These are phyloP conservation scores for Chlamydomonas incerta DNA, from an alignment of 139 green algal species.

Conservation along the genomic window DNA sequence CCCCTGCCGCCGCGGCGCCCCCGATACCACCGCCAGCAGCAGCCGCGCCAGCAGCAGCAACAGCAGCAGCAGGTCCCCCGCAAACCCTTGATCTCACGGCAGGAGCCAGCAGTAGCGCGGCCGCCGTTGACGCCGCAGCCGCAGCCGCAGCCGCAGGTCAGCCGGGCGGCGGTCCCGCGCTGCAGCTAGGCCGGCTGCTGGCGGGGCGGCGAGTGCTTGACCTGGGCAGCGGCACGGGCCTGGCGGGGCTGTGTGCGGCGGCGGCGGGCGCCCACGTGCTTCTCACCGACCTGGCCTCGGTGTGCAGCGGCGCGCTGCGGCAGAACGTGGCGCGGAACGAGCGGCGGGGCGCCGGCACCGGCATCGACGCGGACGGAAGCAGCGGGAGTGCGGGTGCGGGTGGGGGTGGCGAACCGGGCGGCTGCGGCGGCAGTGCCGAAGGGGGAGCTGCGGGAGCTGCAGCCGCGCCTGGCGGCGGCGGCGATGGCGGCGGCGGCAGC, in stretches of 20 bases:
- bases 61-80: too few species aligned
- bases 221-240: conserved; percentile 65
- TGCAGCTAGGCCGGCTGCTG: not conserved
- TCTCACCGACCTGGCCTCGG: conserved; percentile 56
- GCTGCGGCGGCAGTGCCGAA: not conserved
- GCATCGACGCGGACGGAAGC: too few species aligned
- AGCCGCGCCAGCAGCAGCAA: not conserved
- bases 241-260: conserved; percentile 63
- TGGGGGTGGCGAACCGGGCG: not conserved
- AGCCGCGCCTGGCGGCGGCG: not conserved
- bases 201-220: conserved; percentile 60
- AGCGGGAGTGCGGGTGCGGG: not conserved
- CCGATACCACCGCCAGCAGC: not conserved
- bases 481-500: not conserved
- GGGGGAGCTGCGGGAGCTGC: not conserved
- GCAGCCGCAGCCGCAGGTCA: too few species aligned
- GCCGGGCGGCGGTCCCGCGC: too few species aligned
- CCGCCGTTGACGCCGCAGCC: not conserved
- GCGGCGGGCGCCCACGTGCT: conserved; percentile 64
- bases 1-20: not conserved
- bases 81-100: not conserved
- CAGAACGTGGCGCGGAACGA: conserved; percentile 35
- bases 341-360: not conserved
- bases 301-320: conserved; percentile 29
- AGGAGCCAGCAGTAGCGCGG: too few species aligned